Evolutionary conservation across 305 asterid species (phyloP), one percentile per base, ranked within the genome.

Genomic region (Solanum hybrid): DNA sequence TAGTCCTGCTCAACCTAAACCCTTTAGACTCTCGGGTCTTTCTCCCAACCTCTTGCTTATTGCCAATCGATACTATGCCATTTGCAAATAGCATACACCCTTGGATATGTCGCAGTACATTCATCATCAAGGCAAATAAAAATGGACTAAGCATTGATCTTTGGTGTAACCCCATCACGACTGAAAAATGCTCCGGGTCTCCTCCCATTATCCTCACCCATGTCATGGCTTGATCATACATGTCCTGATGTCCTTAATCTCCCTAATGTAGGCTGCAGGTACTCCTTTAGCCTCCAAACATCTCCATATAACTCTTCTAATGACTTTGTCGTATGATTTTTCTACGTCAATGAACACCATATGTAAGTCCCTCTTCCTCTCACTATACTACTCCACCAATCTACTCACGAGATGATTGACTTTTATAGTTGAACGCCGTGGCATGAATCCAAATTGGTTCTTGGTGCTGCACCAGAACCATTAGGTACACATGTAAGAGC

Each of bases 401-500:
- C 31, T 66, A n/a, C 31, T 66, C 75, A 10, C 7, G 75, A 10
- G 75, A 66, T 66, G 75, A 66, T 60, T 66, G 15, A n/a, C 31
- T 66, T 66, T 24, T 66, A n/a, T 66, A 66, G 31, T 4, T 66
- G 75, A 4, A 24, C 2, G 7, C 15, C 4, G 4, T 66, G 75
- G 31, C 75, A 66, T 10, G 75, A 66, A 10, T 24, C 13, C 75
- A 66, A 66, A 66, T 66, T 66, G 31, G 31, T n/a, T 66, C 7
- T 24, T n/a, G 7, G 75, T 66, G 95, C 93, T 60, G 98, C 98
- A 76, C 98, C 98, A 72, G 96, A 92, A 76, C 97, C 98, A 93
- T 95, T 96, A 26, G 98, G 98, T 91, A 97, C 94, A 93, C 98
- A 95, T 10, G 99, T 93, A 87, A 97, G 95, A 92, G 96, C 98